These are phyloP conservation scores for Hypoxylon rubiginosum DNA, from an alignment of 2,329 filamentous ascomycete genomes.

Conservation along the genomic window DNA sequence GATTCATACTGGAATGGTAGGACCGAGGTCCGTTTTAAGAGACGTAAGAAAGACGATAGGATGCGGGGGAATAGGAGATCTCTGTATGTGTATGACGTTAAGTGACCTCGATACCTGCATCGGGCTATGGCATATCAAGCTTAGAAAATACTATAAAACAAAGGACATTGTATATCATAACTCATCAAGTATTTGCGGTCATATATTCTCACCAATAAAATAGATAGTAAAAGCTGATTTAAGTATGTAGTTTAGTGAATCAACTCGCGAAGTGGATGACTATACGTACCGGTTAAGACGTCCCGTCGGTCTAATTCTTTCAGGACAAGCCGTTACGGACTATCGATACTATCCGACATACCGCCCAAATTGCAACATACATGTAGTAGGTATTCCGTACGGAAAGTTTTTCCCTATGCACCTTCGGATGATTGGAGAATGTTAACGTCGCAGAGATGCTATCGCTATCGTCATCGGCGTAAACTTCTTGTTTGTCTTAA, in stretches of 20 bases:
- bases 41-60: neutral
- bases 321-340: neutral
- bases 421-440: neutral
- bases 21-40: neutral
- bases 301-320: neutral
- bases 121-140: too few species aligned
- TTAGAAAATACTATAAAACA: too few species aligned
- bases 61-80: neutral
- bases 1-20: neutral
- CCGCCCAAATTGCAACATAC: neutral
- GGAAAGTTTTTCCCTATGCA: neutral
- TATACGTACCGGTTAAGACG: neutral
- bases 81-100: too few species aligned
- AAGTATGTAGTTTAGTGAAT: neutral
- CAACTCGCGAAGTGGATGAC: neutral
- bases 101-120: too few species aligned
- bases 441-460: neutral
- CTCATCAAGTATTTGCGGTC: too few species aligned
- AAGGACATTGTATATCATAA: too few species aligned
- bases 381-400: neutral
- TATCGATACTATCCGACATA: neutral
- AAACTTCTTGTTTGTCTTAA: neutral
- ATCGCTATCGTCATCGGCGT: neutral
- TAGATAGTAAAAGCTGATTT: too few species aligned
- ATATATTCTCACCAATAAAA: neutral